These are phyloP conservation scores for Raffaelea albimanens DNA, from an alignment of 2,329 filamentous ascomycete species.

Conservation along the genomic window DNA sequence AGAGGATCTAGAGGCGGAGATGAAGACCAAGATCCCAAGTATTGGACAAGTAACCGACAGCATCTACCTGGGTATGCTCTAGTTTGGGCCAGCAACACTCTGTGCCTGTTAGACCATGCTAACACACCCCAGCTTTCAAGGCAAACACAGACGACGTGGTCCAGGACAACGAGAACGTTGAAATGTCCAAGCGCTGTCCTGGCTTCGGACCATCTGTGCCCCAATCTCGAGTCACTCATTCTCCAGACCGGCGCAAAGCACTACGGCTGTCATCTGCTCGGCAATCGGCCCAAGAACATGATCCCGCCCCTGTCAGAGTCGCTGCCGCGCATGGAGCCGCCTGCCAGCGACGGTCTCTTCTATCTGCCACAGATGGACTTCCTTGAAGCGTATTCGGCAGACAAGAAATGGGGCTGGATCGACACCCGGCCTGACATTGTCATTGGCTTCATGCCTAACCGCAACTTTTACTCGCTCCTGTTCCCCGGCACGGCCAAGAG, in stretches of 20 bases:
- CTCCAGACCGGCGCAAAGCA: constrained; percentile 25
- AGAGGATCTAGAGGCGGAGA: constrained; percentile 24
- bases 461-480: constrained; percentile 27
- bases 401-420: constrained; percentile 28
- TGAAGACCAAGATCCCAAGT: constrained; percentile 22
- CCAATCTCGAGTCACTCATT: constrained; percentile 25
- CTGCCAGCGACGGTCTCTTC: constrained; percentile 25
- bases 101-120: too few species aligned
- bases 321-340: constrained; percentile 22
- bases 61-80: constrained; percentile 26
- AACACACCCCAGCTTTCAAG: constrained; percentile 26
- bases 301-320: constrained; percentile 23
- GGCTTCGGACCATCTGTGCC: constrained; percentile 23
- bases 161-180: constrained; percentile 27
- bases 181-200: constrained; percentile 29
- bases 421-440: constrained; percentile 30
- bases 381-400: constrained; percentile 23
- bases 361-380: constrained; percentile 31
- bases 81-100: not conserved
- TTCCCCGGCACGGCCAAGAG: constrained; percentile 27
- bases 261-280: constrained; percentile 31
- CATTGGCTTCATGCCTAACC: constrained; percentile 30
- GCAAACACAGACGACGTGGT: constrained; percentile 26
- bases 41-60: constrained; percentile 31
- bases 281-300: constrained; percentile 25